A percentile compares a stretch with the other conserved stretches of the same genome.
phyloP scores from a whole-genome alignment of 2,329 filamentous ascomycete genomes.

The Clonostachys byssicola region DNA sequence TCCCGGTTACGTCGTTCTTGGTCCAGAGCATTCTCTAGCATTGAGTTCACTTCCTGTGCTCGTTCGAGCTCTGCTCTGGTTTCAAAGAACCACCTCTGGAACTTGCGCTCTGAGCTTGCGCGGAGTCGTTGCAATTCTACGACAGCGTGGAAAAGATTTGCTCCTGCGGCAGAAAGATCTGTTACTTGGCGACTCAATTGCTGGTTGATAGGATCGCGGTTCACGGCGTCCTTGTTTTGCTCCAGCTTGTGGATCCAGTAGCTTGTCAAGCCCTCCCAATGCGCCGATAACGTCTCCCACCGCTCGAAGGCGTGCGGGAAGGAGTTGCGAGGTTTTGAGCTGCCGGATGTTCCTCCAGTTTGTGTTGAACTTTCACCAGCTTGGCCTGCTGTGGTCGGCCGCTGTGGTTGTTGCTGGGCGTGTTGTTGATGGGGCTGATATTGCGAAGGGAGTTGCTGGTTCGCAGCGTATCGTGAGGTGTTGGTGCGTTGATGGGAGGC shows the following conservation, averaged over 20 bases:
- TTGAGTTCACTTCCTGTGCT: constrained; percentile 74
- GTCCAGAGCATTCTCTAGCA: constrained; percentile 72
- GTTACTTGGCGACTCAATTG: constrained; percentile 93
- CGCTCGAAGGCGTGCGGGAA: constrained; percentile 97
- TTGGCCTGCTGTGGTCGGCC: constrained; percentile 8
- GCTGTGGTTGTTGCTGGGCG: constrained; percentile 6
- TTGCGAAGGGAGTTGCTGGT: constrained; percentile 4
- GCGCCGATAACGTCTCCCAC: constrained; percentile 94
- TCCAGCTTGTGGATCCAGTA: constrained; percentile 96
- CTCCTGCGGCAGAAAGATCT: constrained; percentile 93
- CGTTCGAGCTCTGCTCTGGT: constrained; percentile 85
- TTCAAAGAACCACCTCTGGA: constrained; percentile 98
- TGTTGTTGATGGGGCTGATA: constrained; percentile 7
- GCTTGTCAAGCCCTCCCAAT: constrained; percentile 95
- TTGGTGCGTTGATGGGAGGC: constrained; percentile 9
- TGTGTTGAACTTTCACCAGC: constrained; percentile 1
- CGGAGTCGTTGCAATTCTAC: constrained; percentile 92
- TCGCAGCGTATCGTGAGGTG: neutral
- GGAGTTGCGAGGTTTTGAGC: constrained; percentile 52
- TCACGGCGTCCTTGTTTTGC: constrained; percentile 82
- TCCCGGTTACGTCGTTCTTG: constrained; percentile 67
- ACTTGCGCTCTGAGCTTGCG: constrained; percentile 94
- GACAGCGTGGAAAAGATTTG: constrained; percentile 95
- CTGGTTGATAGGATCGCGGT: constrained; percentile 75
- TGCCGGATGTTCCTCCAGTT: constrained; percentile 7